Evolutionary conservation across 768 basidiomycete genomes (phyloP).

Genomic region (Boletus vinaceobasis): DNA sequence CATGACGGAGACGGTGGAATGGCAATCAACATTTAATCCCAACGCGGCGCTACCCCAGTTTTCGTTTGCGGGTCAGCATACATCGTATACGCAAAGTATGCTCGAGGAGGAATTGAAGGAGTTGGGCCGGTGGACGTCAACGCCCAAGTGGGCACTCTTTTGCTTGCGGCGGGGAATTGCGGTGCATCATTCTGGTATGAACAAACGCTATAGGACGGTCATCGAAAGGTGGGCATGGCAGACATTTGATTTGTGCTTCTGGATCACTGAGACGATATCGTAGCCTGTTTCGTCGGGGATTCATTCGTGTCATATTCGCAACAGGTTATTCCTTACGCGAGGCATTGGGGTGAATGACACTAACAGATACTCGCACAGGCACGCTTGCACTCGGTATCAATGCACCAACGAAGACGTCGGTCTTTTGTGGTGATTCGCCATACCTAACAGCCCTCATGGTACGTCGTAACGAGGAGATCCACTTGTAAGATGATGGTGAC

Average conservation of each 20-base stretch:
- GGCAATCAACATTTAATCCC: conserved; percentile 59
- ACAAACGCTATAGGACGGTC: conserved; percentile 52
- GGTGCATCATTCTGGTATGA: conserved; percentile 71
- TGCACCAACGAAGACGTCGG: conserved; percentile 62
- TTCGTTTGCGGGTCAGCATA: conserved; percentile 49
- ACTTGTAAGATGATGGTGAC: background rate
- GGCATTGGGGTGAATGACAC: background rate
- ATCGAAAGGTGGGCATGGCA: conserved; percentile 50
- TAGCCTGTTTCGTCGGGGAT: conserved; percentile 55
- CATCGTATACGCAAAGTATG: conserved; percentile 43
- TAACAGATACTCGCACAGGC: conserved; percentile 32
- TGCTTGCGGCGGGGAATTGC: conserved; percentile 61
- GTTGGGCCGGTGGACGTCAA: conserved; percentile 33
- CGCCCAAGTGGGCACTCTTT: conserved; percentile 42
- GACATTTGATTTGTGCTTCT: background rate
- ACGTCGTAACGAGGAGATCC: conserved; percentile 11
- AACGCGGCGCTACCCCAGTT: conserved; percentile 56
- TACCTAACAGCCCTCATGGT: conserved; percentile 60
- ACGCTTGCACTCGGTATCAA: conserved; percentile 76
- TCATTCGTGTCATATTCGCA: conserved; percentile 62
- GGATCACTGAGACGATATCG: background rate
- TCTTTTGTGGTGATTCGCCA: conserved; percentile 63
- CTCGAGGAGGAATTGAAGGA: conserved; percentile 46
- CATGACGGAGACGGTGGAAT: conserved; percentile 27
- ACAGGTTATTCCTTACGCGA: conserved; percentile 40